Percentiles rank a stretch among this genome's conserved stretches.
Evolutionary conservation across 2,329 filamentous ascomycete species (phyloP).

Genomic region (Metarhizium sp.): DNA sequence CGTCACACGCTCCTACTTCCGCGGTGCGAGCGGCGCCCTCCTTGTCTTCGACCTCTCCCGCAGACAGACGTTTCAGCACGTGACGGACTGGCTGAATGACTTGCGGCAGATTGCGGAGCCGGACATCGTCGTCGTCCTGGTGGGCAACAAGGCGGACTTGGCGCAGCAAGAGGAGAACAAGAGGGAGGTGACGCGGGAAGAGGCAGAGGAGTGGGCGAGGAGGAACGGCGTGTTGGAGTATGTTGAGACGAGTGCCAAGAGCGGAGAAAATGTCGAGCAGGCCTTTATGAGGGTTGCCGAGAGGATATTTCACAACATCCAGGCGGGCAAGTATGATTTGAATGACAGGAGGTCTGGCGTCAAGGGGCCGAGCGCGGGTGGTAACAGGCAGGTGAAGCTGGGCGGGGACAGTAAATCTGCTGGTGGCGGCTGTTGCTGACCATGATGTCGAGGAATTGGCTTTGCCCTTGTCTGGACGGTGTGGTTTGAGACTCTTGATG

Average conservation of each 20-base stretch:
- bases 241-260: conserved; percentile 94
- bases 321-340: conserved; percentile 87
- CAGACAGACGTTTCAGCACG: conserved; percentile 74
- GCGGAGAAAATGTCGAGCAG: conserved; percentile 83
- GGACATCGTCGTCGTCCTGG: conserved; percentile 86
- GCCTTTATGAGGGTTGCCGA: conserved; percentile 92
- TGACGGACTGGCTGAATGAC: conserved; percentile 89
- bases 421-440: conserved; percentile 38
- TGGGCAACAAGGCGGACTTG: conserved; percentile 91
- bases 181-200: conserved; percentile 69
- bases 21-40: conserved; percentile 61
- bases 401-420: conserved; percentile 26
- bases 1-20: conserved; percentile 89
- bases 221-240: conserved; percentile 84
- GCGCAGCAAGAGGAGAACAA: conserved; percentile 49
- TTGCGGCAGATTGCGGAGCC: conserved; percentile 91
- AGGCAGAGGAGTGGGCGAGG: conserved; percentile 84
- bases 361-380: conserved; percentile 56
- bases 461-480: neutral
- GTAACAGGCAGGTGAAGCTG: conserved; percentile 37
- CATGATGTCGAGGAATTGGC: neutral
- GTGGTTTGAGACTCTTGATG: neutral
- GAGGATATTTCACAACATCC: conserved; percentile 93
- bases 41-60: conserved; percentile 94
- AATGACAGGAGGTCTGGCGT: conserved; percentile 90